Base-by-base conservation (phyloP, 1,284 basidiomycete species). In the Ustilago cynodontis region DNA sequence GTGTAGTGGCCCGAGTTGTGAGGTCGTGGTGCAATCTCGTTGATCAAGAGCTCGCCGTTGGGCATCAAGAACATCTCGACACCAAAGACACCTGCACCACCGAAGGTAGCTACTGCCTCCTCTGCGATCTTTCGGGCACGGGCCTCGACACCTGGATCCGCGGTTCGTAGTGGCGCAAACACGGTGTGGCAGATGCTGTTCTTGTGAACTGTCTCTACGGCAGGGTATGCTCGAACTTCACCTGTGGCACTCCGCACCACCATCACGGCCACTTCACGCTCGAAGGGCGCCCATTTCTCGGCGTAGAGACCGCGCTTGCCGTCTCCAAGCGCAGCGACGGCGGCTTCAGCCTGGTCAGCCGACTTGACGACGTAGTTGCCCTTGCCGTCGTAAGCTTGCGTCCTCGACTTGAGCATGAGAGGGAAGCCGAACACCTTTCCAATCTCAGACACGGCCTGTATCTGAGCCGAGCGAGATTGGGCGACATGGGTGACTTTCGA, bases 1-100 rank as follows among this genome's bases (percentile, higher is more conserved):
- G 96, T 98, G 87, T 98, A 98, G 86, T 99, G 97, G 0, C 96
- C 96, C 10, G 95, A 98, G 87, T 99, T 99, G 87, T 99, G 97
- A 0, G 97, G 96, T 24, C 97, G 90, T n/a, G 97, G 97, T 0
- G 97, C 97, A 73, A 99, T 98, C 88, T 99, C 97, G 87, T 99
- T 99, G 78, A 99, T 90, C 67, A 92, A 91, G 3, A 99, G 87
- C 90, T 81, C 80, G 93, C 96, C 95, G 83, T 95, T 90, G 29
- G 89, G 87, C 89, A 97, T 90, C 53, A 98, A 88, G 87, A 99
- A 99, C 94, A 99, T 94, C 87, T 99, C 97, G 0, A 99, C 96
- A 4, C 95, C 96, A 87, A 98, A 99, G 29, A 98, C 91, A 18
- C 97, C 97, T 2, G 96, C 96, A 5, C 96, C 96, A 37, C 82